Conservation (phyloP, 2,329 filamentous ascomycete species). For the Claviceps africana region DNA sequence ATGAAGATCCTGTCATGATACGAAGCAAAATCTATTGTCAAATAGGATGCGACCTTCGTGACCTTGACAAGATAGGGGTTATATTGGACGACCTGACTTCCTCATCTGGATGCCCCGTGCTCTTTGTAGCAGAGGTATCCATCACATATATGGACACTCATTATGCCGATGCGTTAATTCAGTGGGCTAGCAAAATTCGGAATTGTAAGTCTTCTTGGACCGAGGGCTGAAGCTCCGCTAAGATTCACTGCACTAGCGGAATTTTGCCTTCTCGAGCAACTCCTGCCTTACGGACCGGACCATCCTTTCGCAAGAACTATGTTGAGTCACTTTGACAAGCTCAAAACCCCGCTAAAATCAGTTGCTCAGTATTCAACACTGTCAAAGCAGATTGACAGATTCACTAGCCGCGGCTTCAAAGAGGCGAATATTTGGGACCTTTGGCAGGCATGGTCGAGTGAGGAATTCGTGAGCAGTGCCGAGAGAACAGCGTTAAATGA, state of each 20-base stretch:
- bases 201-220: conserved; percentile 37
- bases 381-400: conserved; percentile 53
- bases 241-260: conserved; percentile 35
- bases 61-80: conserved; percentile 46
- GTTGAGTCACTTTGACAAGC: conserved; percentile 68
- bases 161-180: conserved; percentile 59
- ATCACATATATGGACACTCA: conserved; percentile 75
- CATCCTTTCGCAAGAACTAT: conserved; percentile 83
- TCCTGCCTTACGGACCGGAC: conserved; percentile 59
- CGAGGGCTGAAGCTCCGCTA: not conserved
- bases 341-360: conserved; percentile 65
- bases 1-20: conserved; percentile 38
- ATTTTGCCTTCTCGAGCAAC: conserved; percentile 80
- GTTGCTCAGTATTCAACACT: conserved; percentile 56
- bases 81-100: conserved; percentile 46
- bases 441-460: conserved; percentile 71
- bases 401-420: conserved; percentile 54
- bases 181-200: conserved; percentile 60
- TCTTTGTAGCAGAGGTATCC: conserved; percentile 83
- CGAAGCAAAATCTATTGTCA: conserved; percentile 60
- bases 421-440: conserved; percentile 50
- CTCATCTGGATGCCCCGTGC: conserved; percentile 43
- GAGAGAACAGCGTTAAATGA: conserved; percentile 50
- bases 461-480: conserved; percentile 45
- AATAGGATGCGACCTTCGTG: conserved; percentile 66